phyloP scores from a whole-genome alignment of 805 yeast genomes.

The Kluyveromyces wickerhamii region DNA sequence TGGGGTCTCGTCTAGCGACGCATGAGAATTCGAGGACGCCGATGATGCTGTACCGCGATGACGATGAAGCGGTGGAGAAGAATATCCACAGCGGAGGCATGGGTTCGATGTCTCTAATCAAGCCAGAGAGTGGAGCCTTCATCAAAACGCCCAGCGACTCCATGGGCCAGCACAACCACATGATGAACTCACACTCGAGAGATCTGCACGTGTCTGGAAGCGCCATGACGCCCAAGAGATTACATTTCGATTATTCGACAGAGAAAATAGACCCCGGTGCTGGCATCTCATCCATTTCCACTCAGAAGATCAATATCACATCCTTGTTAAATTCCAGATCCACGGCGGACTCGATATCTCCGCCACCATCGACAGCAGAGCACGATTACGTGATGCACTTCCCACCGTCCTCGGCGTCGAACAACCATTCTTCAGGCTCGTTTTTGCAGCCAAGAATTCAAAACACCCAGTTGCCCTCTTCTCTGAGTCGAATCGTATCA shows the following conservation, averaged over 20 bases:
- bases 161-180: too few species aligned
- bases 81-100: too few species aligned
- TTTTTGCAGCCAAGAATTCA: conserved; percentile 3
- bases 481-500: neutral
- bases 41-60: too few species aligned
- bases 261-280: conserved; percentile 21
- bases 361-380: conserved; percentile 7
- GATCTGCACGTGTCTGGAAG: conserved; percentile 5
- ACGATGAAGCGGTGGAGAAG: too few species aligned
- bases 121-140: too few species aligned
- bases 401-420: conserved; percentile 5
- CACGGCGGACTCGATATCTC: conserved; percentile 7
- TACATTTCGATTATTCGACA: conserved; percentile 19
- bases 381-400: conserved; percentile 1
- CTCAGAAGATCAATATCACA: conserved; percentile 17
- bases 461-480: conserved; percentile 2
- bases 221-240: conserved; percentile 19
- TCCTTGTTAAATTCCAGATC: conserved; percentile 19
- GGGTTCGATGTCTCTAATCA: too few species aligned
- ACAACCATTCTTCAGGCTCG: conserved; percentile 2
- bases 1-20: too few species aligned
- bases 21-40: too few species aligned
- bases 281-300: conserved; percentile 10
- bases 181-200: too few species aligned
- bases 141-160: too few species aligned